Base-by-base conservation (phyloP, 805 yeast species). In the Isabelozyma rhagii region DNA sequence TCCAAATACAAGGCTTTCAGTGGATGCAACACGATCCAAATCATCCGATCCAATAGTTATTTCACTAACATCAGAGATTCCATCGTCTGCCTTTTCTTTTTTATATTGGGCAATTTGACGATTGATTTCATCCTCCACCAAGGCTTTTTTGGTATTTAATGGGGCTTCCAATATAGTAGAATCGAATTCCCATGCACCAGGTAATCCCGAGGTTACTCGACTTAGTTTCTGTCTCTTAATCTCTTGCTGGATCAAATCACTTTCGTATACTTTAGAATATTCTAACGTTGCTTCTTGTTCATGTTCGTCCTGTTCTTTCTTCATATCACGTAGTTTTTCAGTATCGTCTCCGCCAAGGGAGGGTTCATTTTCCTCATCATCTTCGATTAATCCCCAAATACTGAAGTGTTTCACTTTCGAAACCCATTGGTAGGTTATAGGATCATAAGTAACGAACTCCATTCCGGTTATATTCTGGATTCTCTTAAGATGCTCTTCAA, bases 321-420 rank as follows among this genome's bases (percentile, higher is more conserved):
- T 68, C 48, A 68, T 48, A 11, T 50, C 62, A 38, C 58, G 44
- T 41, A 81, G 75, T 39, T 78, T 80, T 8, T 55, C 51, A 8
- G 36, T 31, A 10, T 48, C 41, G 17, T 53, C 45, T 3, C 47
- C 54, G 3, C 47, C 51, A 18, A 47, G 45, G 39, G 56, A 59
- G 14, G 54, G 41, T 36, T 21, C 39, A 34, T 14, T 31, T 5
- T 28, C 39, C 8, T 43, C 45, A 28, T 28, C 21, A 25, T 85
- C 89, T 55, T 84, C 87, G 14, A 85, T 77, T 39, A 94, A 68
- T 6, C 98, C 98, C 97, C 97, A 94, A 5, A 88, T 81, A 71
- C 97, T 90, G 61, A 94, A 94, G 71, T 94, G 99, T 56, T 87
- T 83, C 8, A 92, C 97, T 57, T 76, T 80, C 67, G 89, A 91